Evolutionary conservation across 2,329 filamentous ascomycete species (phyloP).

Genomic region (Tricladium varicosporioides): DNA sequence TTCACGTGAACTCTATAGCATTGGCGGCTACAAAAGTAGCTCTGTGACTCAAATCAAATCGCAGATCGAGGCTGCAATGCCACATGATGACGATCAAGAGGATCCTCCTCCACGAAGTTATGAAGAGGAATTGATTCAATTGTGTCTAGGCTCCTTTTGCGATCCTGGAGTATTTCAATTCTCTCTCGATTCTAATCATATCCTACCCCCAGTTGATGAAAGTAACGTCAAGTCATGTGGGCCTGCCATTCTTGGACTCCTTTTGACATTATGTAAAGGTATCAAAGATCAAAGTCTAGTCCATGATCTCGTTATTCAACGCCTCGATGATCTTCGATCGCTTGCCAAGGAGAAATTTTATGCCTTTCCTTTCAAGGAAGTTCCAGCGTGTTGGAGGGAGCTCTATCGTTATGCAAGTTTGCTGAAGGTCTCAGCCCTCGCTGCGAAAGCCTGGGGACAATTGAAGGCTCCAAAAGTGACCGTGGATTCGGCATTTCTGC

Average conservation of each 20-base stretch:
- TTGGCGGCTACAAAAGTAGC: no score
- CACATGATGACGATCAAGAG: background rate
- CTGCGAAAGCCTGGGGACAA: conserved; percentile 26
- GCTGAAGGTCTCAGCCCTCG: conserved; percentile 50
- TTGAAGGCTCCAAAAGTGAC: background rate
- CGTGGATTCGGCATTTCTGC: background rate
- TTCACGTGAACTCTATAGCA: no score
- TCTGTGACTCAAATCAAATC: no score
- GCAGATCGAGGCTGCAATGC: background rate
- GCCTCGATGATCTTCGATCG: conserved; percentile 55
- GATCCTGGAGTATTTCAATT: background rate
- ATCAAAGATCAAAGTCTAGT: conserved; percentile 10
- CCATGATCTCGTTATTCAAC: conserved; percentile 24
- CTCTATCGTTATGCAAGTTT: conserved; percentile 71
- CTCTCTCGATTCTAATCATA: background rate
- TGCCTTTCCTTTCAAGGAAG: conserved; percentile 63
- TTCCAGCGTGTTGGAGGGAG: conserved; percentile 67
- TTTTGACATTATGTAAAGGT: conserved; percentile 12
- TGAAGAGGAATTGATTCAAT: background rate
- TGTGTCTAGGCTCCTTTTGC: conserved; percentile 4
- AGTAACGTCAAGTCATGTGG: conserved; percentile 15
- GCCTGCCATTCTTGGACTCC: conserved; percentile 16
- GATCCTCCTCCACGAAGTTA: background rate
- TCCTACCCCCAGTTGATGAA: no score
- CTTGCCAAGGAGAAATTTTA: conserved; percentile 67